Evolutionary conservation across 805 yeast species (phyloP), one percentile per base, ranked within the genome.

Genomic region (Cyberlindnera amylophila): DNA sequence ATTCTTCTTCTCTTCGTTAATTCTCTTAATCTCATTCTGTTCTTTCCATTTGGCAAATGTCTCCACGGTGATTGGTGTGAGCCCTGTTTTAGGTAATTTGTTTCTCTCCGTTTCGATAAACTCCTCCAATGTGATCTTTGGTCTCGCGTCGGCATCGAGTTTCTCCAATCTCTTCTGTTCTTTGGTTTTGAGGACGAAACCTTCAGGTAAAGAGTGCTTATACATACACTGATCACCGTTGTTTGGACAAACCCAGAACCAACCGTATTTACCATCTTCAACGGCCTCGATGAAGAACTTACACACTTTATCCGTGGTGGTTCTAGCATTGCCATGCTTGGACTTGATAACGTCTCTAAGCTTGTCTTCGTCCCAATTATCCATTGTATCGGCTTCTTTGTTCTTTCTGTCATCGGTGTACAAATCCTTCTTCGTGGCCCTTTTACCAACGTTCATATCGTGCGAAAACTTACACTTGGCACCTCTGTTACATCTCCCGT

Each of bases 161-260:
- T 81, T 83, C 65, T 93, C 99, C 58, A 87, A 68, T 59, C 89
- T 77, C 74, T 86, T 84, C 64, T 93, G 96, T 62, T 93, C 99
- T 67, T 90, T 91, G 29, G 99, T 95, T 74, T 93, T 93, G 68
- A 93, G 77, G 45, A 87, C 95, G 65, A 89, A 95, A 1, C 99
- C 99, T 36, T 95, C 90, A 32, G 99, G 99, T 59, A 93, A 73
- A 8, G 97, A 85, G 66, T 93, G 99, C 65, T 79, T 82, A 70
- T 93, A 93, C 71, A 83, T 91, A 77, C 99, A 93, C 47, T 79
- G 83, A 47, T 84, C 79, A 52, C 96, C 97, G 32, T 91, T 90
- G 54, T 87, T 87, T 21, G 99, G 99, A 71, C 99, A 93, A 16
- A 76, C 74, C 99, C 99, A 93, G 67, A 93, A 90, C 99, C 99